A percentile compares a stretch with the other conserved stretches of the same genome.
These are phyloP conservation scores for Cylindrotheca closterium DNA, from an alignment of 108 stramenopile species.

Conservation along the genomic window DNA sequence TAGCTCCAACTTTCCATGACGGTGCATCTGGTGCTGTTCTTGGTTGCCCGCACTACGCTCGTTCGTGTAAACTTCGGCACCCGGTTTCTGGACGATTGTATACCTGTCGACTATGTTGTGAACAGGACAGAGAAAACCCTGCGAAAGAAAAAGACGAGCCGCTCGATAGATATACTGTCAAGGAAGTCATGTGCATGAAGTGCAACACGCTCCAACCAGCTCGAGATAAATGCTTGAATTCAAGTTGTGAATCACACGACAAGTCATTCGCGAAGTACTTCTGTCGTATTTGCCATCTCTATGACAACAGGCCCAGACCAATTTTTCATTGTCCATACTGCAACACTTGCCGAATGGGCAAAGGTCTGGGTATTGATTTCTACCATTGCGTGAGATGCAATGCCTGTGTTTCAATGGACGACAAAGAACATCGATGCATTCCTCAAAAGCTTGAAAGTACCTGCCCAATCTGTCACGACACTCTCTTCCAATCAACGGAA, in stretches of 20 bases:
- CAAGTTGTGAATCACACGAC: slow-evolving; percentile 75
- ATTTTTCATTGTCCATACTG: slow-evolving; percentile 96
- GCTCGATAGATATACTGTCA: slow-evolving; percentile 87
- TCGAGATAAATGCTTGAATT: slow-evolving; percentile 74
- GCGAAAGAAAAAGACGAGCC: slow-evolving; percentile 67
- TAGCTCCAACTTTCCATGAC: slow-evolving; percentile 84
- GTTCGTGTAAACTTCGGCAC: slow-evolving; percentile 88
- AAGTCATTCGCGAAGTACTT: slow-evolving; percentile 64
- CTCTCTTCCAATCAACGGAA: slow-evolving; percentile 87
- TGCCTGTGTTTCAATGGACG: slow-evolving; percentile 86
- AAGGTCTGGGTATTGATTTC: slow-evolving; percentile 92
- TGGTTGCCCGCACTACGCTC: slow-evolving; percentile 90
- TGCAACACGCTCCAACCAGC: slow-evolving; percentile 89
- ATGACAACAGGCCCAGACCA: slow-evolving; percentile 70
- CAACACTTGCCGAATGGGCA: slow-evolving; percentile 91
- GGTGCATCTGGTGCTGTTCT: slow-evolving; percentile 67
- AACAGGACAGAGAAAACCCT: slow-evolving; percentile 82
- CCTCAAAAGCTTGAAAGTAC: slow-evolving; percentile 88
- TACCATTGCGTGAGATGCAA: slow-evolving; percentile 98
- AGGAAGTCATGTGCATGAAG: slow-evolving; percentile 89
- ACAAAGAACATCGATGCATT: slow-evolving; percentile 86
- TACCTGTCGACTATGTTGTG: slow-evolving; percentile 93
- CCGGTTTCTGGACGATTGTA: slow-evolving; percentile 86
- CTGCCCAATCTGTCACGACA: slow-evolving; percentile 92
- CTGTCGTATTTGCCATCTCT: slow-evolving; percentile 90